Percentiles rank a stretch among this genome's conserved stretches.
These are phyloP conservation scores for Phlegmacium glaucopus DNA, from an alignment of 768 basidiomycete species.

Conservation along the genomic window DNA sequence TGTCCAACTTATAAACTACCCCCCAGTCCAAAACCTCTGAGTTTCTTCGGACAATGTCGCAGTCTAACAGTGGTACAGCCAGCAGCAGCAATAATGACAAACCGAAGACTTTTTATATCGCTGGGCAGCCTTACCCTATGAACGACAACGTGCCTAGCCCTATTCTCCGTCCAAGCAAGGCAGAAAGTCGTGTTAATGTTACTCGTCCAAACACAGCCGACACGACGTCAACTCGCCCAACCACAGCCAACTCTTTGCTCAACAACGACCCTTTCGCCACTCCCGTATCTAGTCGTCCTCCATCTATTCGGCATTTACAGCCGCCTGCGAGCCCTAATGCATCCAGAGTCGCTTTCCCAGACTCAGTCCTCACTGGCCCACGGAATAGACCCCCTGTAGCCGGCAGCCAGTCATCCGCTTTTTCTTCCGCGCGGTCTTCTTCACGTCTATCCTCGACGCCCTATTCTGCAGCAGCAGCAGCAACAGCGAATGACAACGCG, in stretches of 20 bases:
- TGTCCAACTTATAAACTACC: no score
- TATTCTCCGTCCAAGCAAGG: no score
- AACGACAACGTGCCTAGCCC: no score
- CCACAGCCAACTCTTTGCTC: slow-evolving; percentile 19
- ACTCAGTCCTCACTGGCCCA: slow-evolving; percentile 13
- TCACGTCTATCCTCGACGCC: slow-evolving; percentile 14
- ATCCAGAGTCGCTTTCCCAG: slow-evolving; percentile 26
- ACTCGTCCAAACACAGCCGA: no score
- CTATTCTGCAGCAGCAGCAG: background rate
- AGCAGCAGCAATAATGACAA: no score
- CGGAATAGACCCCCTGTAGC: slow-evolving; percentile 5
- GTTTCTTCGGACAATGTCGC: slow-evolving; percentile 1
- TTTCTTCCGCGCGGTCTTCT: slow-evolving; percentile 16
- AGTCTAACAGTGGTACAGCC: no score
- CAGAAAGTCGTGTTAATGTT: no score
- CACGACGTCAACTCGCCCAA: slow-evolving; percentile 10
- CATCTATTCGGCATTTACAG: slow-evolving; percentile 28
- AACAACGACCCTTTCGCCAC: slow-evolving; percentile 34
- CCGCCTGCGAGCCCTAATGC: slow-evolving; percentile 15
- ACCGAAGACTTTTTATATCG: no score
- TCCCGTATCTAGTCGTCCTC: slow-evolving; percentile 30
- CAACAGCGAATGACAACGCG: slow-evolving; percentile 1
- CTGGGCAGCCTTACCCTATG: no score
- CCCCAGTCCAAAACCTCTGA: background rate
- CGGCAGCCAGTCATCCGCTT: slow-evolving; percentile 14